Base-by-base conservation (phyloP, 2,329 filamentous ascomycete species). In the Trichoderma endophyticum region DNA sequence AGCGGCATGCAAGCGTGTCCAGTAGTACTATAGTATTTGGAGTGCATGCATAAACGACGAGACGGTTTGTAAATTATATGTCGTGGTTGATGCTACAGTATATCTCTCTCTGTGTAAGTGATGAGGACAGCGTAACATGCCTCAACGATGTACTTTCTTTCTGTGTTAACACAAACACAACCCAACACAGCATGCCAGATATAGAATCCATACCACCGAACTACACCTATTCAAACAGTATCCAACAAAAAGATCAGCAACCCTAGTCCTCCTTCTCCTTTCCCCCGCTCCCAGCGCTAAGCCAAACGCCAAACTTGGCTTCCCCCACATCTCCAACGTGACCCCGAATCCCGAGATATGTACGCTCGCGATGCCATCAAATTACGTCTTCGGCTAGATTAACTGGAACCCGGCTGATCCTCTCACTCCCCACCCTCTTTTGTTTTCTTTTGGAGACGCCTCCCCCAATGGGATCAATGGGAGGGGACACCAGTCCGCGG, bases 331-430 rank as follows among this genome's bases (percentile, higher is more conserved):
- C 65, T 68, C 65, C 65, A 68, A 68, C 64, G 6, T 21, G 48
- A 32, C 65, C 65, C 65, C 65, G 65, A 68, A 68, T 60, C 65
- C 65, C 65, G 65, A 68, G 65, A 68, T 68, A 68, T 60, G 65
- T 68, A 48, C 65, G 56, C 36, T 21, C 14, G 32, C 51, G 34
- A 43, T 56, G 63, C 43, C 63, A 39, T 32, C 64, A 64, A 28
- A 59, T 57, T 57, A 59, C 65, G 54, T 48, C 65, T 48, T 68
- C 56, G 65, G 65, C 65, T 59, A 43, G 54, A 68, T 43, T 39
- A 43, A 59, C 24, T 68, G 51, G 51, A 57, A 39, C 64, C 51
- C 64, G 64, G 24, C 21, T 43, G 18, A 28, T 28, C 62, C 39
- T 54, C 48, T 57, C 66, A 70, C 60, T 43, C 32, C 48, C 48